Percentiles rank a stretch among this genome's conserved stretches.
Evolutionary conservation across 1,284 basidiomycete genomes (phyloP).

Genomic region (Heterobasidion irregulare): DNA sequence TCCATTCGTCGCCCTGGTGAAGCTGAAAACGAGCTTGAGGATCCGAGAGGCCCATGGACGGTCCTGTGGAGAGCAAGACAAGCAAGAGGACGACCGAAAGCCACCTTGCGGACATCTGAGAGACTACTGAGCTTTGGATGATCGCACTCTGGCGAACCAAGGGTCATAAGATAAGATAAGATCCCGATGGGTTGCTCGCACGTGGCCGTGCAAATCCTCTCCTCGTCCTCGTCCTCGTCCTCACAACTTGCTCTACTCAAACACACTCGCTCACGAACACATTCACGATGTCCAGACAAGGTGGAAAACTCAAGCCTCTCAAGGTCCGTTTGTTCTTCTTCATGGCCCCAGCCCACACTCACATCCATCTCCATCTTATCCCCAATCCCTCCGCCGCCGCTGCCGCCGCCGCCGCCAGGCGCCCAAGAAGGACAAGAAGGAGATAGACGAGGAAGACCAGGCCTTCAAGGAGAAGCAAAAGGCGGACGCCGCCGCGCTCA

Average conservation of each 20-base stretch:
- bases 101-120: too few species aligned
- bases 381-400: background rate
- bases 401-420: constrained; percentile 31
- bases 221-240: too few species aligned
- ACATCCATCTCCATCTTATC: background rate
- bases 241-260: too few species aligned
- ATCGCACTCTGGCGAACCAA: background rate
- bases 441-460: constrained; percentile 58
- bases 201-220: background rate
- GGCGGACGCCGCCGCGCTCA: constrained; percentile 57
- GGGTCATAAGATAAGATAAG: background rate
- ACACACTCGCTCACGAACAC: background rate
- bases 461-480: constrained; percentile 71
- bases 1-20: background rate
- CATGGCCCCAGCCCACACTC: background rate
- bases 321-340: constrained; percentile 31
- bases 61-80: too few species aligned
- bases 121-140: too few species aligned
- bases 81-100: too few species aligned
- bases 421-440: constrained; percentile 70
- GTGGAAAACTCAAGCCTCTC: constrained; percentile 72
- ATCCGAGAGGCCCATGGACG: background rate
- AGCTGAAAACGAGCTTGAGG: background rate
- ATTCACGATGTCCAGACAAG: constrained; percentile 59
- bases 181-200: background rate